phyloP scores from a whole-genome alignment of 768 basidiomycete genomes.

The Sarcodon aspratus region DNA sequence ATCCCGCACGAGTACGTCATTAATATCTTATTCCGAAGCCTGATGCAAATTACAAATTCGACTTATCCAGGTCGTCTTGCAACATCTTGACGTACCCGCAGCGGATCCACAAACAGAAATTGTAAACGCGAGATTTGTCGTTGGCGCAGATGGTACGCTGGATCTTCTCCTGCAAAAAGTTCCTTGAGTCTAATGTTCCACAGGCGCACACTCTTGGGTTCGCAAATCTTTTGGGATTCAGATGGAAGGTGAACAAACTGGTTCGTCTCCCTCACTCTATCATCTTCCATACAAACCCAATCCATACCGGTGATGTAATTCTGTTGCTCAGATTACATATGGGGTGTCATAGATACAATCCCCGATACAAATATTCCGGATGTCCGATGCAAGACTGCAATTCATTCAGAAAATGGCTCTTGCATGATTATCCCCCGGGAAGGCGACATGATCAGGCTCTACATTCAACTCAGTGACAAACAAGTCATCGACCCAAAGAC shows the following conservation, averaged over 20 bases:
- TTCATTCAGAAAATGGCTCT: constrained; percentile 40
- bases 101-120: constrained; percentile 33
- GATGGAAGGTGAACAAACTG: constrained; percentile 69
- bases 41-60: not conserved
- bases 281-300: not conserved
- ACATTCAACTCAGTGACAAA: constrained; percentile 36
- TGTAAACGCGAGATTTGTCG: constrained; percentile 61
- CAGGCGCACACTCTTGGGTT: constrained; percentile 80
- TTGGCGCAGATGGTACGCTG: constrained; percentile 60
- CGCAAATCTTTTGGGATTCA: constrained; percentile 50
- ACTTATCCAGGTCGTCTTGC: constrained; percentile 29
- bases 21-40: not conserved
- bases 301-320: not conserved
- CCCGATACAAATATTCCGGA: constrained; percentile 46
- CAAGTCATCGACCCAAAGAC: constrained; percentile 22
- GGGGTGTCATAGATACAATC: constrained; percentile 65
- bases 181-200: not conserved
- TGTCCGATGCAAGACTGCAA: constrained; percentile 31
- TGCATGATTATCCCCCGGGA: constrained; percentile 43
- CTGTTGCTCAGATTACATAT: constrained; percentile 45
- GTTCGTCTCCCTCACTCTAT: constrained; percentile 8
- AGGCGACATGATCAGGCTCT: constrained; percentile 33
- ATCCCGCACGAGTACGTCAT: constrained; percentile 21
- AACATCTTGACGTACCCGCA: constrained; percentile 21
- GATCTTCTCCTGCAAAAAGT: not conserved